phyloP scores from a whole-genome alignment of 495 filamentous ascomycete species.

The Talaromyces nanjingensis region DNA sequence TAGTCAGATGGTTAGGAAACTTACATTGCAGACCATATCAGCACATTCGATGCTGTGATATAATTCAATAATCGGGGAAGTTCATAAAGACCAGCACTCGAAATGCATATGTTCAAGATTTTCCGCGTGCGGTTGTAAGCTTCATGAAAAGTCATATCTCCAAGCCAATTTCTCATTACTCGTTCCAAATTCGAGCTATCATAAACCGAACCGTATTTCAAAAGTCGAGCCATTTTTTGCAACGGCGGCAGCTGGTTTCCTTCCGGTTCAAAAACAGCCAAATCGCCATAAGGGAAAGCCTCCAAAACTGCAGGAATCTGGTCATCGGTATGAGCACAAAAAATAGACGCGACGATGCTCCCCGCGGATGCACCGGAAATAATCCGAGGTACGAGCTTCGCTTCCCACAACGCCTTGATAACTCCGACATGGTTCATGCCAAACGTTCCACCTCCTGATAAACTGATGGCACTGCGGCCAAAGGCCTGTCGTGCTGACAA shows the following conservation, averaged over 20 bases:
- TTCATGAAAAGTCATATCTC: conserved; percentile 90
- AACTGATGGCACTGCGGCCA: conserved; percentile 74
- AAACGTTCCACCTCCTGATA: conserved; percentile 89
- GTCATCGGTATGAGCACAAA: conserved; percentile 79
- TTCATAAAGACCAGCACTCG: conserved; percentile 79
- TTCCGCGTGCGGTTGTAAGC: conserved; percentile 86
- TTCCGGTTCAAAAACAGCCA: conserved; percentile 75
- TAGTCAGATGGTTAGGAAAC: conserved; percentile 16
- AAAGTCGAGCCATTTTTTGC: conserved; percentile 62
- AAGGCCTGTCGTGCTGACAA: conserved; percentile 78
- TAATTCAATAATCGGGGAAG: conserved; percentile 85
- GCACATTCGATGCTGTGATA: conserved; percentile 83
- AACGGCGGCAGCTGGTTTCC: conserved; percentile 61
- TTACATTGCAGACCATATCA: conserved; percentile 94
- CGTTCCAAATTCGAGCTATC: conserved; percentile 73
- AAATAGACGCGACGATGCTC: conserved; percentile 83
- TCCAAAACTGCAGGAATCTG: conserved; percentile 70
- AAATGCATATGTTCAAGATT: conserved; percentile 90
- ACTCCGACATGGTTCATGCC: conserved; percentile 96
- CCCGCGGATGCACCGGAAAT: conserved; percentile 92
- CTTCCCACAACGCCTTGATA: conserved; percentile 75
- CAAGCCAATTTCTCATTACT: conserved; percentile 73
- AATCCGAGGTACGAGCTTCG: conserved; percentile 73
- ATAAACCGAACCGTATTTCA: conserved; percentile 75
- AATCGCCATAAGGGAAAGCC: conserved; percentile 71